These are phyloP conservation scores for Lantana camara DNA, from an alignment of 257 asterid species.

Conservation along the genomic window DNA sequence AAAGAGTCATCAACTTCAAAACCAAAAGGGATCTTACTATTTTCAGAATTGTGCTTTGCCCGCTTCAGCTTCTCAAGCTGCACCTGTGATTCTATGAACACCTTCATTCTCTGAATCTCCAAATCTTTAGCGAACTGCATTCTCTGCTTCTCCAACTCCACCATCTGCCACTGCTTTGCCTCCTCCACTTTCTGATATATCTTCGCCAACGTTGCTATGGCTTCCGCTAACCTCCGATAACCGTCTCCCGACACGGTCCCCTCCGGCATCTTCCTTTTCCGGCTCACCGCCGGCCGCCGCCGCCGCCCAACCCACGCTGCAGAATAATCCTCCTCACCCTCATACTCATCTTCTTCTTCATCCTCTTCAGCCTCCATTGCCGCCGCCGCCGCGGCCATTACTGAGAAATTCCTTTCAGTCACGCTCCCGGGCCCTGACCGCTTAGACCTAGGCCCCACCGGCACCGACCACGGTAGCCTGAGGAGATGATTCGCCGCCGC, in stretches of 20 bases:
- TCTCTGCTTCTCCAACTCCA: slow-evolving; percentile 91
- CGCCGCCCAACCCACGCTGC: slow-evolving; percentile 35
- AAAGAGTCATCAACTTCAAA: background rate
- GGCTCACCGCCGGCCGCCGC: slow-evolving; percentile 21
- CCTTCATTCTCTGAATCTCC: slow-evolving; percentile 87
- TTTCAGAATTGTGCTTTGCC: slow-evolving; percentile 40
- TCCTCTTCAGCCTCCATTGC: slow-evolving; percentile 58
- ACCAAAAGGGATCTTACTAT: slow-evolving; percentile 37
- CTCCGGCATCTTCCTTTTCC: slow-evolving; percentile 39
- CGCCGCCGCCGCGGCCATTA: slow-evolving; percentile 71
- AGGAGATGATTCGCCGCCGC: slow-evolving; percentile 30
- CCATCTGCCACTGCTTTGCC: slow-evolving; percentile 81
- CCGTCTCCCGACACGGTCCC: slow-evolving; percentile 44
- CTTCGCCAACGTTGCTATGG: slow-evolving; percentile 60
- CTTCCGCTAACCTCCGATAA: slow-evolving; percentile 59
- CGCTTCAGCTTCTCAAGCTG: slow-evolving; percentile 72
- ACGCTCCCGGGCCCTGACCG: slow-evolving; percentile 50
- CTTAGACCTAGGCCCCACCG: slow-evolving; percentile 84
- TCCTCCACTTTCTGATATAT: slow-evolving; percentile 80
- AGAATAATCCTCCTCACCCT: slow-evolving; percentile 43
- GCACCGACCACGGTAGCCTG: slow-evolving; percentile 53
- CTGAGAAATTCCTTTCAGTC: slow-evolving; percentile 66
- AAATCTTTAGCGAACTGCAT: slow-evolving; percentile 84
- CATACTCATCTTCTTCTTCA: slow-evolving; percentile 36
- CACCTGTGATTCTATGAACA: slow-evolving; percentile 74